Percentiles rank a stretch among this genome's conserved stretches.
Evolutionary conservation across 192 early-diverging fungal species (phyloP).

Genomic region (Podila epicladia): DNA sequence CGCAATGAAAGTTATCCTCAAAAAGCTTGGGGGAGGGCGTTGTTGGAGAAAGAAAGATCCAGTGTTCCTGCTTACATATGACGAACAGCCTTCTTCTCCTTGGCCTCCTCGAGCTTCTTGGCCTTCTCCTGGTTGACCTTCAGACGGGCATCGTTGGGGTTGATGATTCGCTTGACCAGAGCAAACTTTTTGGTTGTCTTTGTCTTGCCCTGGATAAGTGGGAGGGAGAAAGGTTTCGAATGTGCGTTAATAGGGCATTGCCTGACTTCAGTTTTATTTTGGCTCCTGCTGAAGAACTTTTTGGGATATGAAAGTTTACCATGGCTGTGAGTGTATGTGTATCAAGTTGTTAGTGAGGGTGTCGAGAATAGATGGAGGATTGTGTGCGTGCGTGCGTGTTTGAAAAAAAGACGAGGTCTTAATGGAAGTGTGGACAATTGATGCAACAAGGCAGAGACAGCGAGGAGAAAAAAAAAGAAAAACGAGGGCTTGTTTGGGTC

Average conservation of each 20-base stretch:
- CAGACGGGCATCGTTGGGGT: constrained; percentile 90
- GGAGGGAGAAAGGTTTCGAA: not conserved
- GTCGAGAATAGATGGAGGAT: not conserved
- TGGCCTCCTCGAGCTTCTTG: constrained; percentile 72
- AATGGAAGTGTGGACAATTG: not conserved
- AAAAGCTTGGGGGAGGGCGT: no score
- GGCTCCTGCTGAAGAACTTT: no score
- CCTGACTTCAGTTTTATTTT: no score
- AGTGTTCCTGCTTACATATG: constrained; percentile 68
- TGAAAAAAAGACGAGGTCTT: not conserved
- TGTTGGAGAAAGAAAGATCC: no score
- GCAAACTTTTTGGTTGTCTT: constrained; percentile 95
- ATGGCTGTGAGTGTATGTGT: no score
- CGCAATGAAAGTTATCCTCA: not conserved
- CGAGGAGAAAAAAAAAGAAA: no score
- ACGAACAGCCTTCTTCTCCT: constrained; percentile 73
- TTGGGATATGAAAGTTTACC: no score
- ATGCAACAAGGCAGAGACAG: not conserved
- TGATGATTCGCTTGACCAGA: constrained; percentile 92
- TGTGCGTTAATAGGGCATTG: no score
- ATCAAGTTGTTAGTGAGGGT: not conserved
- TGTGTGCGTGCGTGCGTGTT: not conserved
- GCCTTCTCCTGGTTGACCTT: constrained; percentile 78
- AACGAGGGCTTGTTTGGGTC: no score
- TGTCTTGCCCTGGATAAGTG: constrained; percentile 78